These are phyloP conservation scores for Saitozyma podzolica DNA, from an alignment of 768 basidiomycete species.

Conservation along the genomic window DNA sequence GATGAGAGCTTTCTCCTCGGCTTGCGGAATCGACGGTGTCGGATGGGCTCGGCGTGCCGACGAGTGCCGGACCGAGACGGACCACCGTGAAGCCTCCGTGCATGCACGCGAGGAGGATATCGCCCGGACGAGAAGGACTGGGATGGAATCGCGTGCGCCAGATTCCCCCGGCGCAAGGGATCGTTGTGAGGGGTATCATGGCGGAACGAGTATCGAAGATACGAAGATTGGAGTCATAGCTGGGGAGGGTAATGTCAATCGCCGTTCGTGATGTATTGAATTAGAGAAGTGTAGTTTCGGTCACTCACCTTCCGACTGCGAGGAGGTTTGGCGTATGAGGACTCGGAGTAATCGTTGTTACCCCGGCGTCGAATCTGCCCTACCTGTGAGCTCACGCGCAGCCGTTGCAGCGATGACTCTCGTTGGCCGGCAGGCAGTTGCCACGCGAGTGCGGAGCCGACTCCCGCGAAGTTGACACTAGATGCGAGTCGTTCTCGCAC, in stretches of 20 bases:
- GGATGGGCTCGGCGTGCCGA: background rate
- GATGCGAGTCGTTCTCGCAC: background rate
- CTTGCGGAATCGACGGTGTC: background rate
- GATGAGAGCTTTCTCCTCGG: no score
- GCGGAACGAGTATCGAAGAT: constrained; percentile 80
- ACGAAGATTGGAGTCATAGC: constrained; percentile 78
- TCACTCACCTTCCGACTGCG: constrained; percentile 81
- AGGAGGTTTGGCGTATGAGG: constrained; percentile 75
- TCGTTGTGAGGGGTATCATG: constrained; percentile 60
- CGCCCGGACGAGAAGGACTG: constrained; percentile 61
- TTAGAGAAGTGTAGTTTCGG: background rate
- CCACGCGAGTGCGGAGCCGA: constrained; percentile 40
- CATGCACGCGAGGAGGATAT: constrained; percentile 94
- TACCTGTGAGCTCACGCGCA: no score
- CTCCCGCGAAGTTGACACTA: constrained; percentile 51
- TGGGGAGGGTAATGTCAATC: constrained; percentile 46
- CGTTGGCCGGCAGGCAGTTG: no score
- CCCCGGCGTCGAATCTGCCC: constrained; percentile 81
- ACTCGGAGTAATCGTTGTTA: constrained; percentile 85
- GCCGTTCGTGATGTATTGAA: background rate
- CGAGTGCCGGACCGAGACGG: constrained; percentile 53
- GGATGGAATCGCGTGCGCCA: constrained; percentile 99
- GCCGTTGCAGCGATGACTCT: no score
- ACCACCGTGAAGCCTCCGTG: constrained; percentile 93
- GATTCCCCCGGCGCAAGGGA: constrained; percentile 81